Base-by-base conservation (phyloP, 345 rosid species). In the Dimocarpus longan region DNA sequence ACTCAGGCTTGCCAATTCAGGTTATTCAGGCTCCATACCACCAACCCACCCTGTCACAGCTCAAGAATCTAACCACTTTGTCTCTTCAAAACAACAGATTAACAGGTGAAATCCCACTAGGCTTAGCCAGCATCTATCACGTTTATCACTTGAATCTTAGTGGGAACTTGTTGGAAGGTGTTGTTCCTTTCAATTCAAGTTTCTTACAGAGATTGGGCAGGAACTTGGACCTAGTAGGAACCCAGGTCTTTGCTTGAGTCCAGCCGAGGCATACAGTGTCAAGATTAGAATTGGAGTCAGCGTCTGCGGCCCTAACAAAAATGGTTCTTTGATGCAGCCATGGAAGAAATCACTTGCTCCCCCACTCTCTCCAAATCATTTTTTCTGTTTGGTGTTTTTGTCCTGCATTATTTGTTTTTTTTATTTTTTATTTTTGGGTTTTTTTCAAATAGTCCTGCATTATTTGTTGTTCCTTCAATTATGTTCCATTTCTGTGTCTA, bases 201-300 rank as follows among this genome's bases (percentile, higher is more conserved):
- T 93, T 95, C 76, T 26, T 90, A 10, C 88, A 83, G 81, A 80
- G 95, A 74, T 56, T 91, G 7, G 92, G 97, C 63, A 89, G 83
- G 86, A 95, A 93, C 75, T 84, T 95, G 94, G 98, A 95, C 69
- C 90, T 18, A 87, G 90, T 72, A 94, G 90, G 63, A 95, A 95
- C 80, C 86, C 92, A 70, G 92, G 90, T 26, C 97, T 95, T 71
- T 95, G 98, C 82, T 76, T 93, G 83, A 89, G 86, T 50, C n/a
- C 89, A n/a, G 73, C 87, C 52, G 97, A 90, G 73, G 91, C 88
- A 54, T 76, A 73, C 12, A 79, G 87, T 83, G 90, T 87, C 48
- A 89, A 91, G 84, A 83, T 89, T 52, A 97, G 97, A 3, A 83
- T 87, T 39, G 98, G 97, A 5, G 93, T 91, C 75, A 48, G 70